Conservation (phyloP, 2,329 filamentous ascomycete genomes). For the Fusarium sp. region DNA sequence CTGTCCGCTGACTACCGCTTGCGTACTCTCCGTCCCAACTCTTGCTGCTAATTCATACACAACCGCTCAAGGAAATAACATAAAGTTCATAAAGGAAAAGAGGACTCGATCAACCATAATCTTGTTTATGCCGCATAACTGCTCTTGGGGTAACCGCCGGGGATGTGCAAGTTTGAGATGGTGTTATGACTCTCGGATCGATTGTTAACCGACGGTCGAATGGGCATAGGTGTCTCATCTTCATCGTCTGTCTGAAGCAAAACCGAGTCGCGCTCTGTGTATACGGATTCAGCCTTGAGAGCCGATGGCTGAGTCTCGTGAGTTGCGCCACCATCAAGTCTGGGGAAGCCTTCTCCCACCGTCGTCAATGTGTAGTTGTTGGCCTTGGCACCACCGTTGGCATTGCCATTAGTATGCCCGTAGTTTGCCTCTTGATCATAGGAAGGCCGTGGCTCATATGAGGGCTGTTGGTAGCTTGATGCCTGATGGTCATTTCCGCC, state of each 20-base stretch:
- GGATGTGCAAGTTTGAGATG: slow-evolving; percentile 75
- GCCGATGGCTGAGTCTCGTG: slow-evolving; percentile 14
- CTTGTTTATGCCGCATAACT: slow-evolving; percentile 57
- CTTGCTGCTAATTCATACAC: slow-evolving; percentile 4
- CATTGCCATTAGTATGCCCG: slow-evolving; percentile 19
- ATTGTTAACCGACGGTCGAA: slow-evolving; percentile 45
- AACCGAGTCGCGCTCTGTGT: slow-evolving; percentile 39
- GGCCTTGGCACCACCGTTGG: slow-evolving; percentile 22
- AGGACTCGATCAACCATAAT: slow-evolving; percentile 45
- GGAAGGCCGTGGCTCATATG: slow-evolving; percentile 16
- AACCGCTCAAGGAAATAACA: slow-evolving; percentile 21
- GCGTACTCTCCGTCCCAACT: slow-evolving; percentile 18
- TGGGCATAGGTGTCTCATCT: slow-evolving; percentile 29
- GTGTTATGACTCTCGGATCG: slow-evolving; percentile 61
- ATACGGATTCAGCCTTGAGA: slow-evolving; percentile 28
- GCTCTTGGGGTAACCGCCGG: slow-evolving; percentile 70
- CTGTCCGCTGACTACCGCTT: background rate
- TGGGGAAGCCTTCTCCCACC: slow-evolving; percentile 43
- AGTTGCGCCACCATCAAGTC: slow-evolving; percentile 23
- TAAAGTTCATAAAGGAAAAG: slow-evolving; percentile 18
- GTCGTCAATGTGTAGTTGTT: slow-evolving; percentile 35
- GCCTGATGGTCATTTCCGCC: slow-evolving; percentile 10
- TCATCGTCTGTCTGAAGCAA: slow-evolving; percentile 42
- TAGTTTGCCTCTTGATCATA: slow-evolving; percentile 22
- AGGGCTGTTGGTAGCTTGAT: slow-evolving; percentile 18